These are phyloP conservation scores for Daedaleopsis nitida DNA, from an alignment of 768 basidiomycete species.

Conservation along the genomic window DNA sequence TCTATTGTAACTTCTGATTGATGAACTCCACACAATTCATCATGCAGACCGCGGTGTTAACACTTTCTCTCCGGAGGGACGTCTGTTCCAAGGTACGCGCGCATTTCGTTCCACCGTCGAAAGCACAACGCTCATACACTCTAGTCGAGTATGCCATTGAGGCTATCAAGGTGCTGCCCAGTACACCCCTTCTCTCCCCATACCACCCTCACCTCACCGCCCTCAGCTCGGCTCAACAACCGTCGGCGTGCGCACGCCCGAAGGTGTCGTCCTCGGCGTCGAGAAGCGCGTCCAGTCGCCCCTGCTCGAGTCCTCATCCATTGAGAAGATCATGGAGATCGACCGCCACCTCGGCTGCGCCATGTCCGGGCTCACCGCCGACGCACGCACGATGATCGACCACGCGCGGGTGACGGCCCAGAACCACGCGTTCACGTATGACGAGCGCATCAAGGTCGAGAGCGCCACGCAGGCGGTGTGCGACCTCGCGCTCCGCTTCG, in stretches of 20 bases:
- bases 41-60: conserved; percentile 92
- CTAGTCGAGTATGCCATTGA: conserved; percentile 99
- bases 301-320: conserved; percentile 90
- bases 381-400: conserved; percentile 99
- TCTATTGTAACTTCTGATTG: not conserved
- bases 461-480: conserved; percentile 98
- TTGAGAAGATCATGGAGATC: conserved; percentile 99
- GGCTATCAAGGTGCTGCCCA: conserved; percentile 80
- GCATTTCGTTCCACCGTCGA: conserved; percentile 3
- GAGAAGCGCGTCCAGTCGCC: conserved; percentile 99
- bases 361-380: conserved; percentile 96
- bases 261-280: conserved; percentile 92
- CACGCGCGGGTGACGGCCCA: conserved; percentile 96
- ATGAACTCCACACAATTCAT: not conserved
- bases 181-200: not conserved
- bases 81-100: conserved; percentile 90
- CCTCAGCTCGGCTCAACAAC: conserved; percentile 94
- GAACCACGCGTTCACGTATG: conserved; percentile 95
- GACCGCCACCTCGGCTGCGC: conserved; percentile 95
- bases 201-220: not conserved
- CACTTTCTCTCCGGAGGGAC: conserved; percentile 98
- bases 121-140: conserved; percentile 2
- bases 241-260: conserved; percentile 88
- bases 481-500: conserved; percentile 94
- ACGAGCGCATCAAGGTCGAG: conserved; percentile 96